Evolutionary conservation across 2,329 filamentous ascomycete species (phyloP).

Genomic region (Anthostomella pinea): DNA sequence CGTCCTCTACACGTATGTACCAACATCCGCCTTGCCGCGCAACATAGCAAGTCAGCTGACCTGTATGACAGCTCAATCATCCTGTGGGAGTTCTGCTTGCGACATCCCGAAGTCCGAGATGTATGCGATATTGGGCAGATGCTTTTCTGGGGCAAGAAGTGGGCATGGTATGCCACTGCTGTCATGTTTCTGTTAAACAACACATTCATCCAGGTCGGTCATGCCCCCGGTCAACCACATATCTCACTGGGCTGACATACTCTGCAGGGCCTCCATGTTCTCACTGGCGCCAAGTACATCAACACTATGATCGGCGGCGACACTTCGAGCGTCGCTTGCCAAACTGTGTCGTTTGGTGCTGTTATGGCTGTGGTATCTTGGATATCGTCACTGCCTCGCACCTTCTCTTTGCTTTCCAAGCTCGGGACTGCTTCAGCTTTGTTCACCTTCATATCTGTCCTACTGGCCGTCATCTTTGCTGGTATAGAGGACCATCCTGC

Average conservation of each 20-base stretch:
- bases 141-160: constrained; percentile 81
- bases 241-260: constrained; percentile 12
- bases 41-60: constrained; percentile 1
- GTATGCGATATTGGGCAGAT: constrained; percentile 95
- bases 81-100: constrained; percentile 73
- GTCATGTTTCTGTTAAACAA: constrained; percentile 94
- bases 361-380: constrained; percentile 74
- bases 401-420: constrained; percentile 76
- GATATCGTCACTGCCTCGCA: constrained; percentile 77
- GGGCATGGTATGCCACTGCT: constrained; percentile 67
- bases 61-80: constrained; percentile 21
- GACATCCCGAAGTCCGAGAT: constrained; percentile 87
- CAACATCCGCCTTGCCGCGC: neutral
- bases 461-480: constrained; percentile 80
- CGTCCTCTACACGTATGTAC: constrained; percentile 78
- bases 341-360: constrained; percentile 77
- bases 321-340: constrained; percentile 55
- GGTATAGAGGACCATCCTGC: constrained; percentile 73
- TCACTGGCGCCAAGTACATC: constrained; percentile 81
- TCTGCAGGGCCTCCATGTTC: constrained; percentile 70
- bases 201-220: constrained; percentile 73
- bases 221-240: constrained; percentile 6
- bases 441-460: constrained; percentile 86
- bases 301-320: constrained; percentile 79
- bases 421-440: constrained; percentile 76